Base-by-base conservation (phyloP, 805 yeast genomes). In the Danielozyma ontarioensis region DNA sequence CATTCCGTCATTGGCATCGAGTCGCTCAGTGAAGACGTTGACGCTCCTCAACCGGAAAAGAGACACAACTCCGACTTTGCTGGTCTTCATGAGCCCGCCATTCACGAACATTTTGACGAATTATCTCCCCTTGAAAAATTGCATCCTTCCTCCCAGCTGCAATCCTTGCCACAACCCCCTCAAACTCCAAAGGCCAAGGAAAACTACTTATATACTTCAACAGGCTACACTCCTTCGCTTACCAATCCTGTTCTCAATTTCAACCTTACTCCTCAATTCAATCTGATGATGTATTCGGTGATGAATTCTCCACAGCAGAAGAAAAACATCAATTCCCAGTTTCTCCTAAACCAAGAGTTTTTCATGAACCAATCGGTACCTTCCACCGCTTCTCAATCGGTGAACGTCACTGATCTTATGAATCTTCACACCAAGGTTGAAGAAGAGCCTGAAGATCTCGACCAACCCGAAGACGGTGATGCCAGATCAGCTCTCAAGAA, bases 211-310 rank as follows among this genome's bases (percentile, higher is more conserved):
- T 46, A 46, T 35, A 18, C 48, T 3, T 35, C 48, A 13, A 53
- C 57, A 12, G 64, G 64, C 4, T 46, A 57, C 24, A 59, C 65
- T 1, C 65, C 65, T 4, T 36, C 39, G 28, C 34, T 39, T 22
- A 34, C 38, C 22, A 35, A 32, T 19, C 10, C 22, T 26, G 17
- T 25, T 25, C 40, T 55, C 37, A 41, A 51, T 2, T 59, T 51
- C 44, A 62, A 58, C 42, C 51, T 62, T 35, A 64, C 68, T 12
- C 68, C 70, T 5, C 68, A 59, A 38, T 59, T 63, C 51, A 62
- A 61, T 44, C 47, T 64, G 11, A 50, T 63, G 54, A 63, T 64
- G 66, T 54, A 61, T 41, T 51, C 62, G 17, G 51, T 58, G 48
- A 53, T 58, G 56, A 55, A 53, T 39, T 55, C 64, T 12, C 68